Evolutionary conservation across 1,284 basidiomycete genomes (phyloP), one percentile per base, ranked within the genome.

Genomic region (Schizophyllum commune): DNA sequence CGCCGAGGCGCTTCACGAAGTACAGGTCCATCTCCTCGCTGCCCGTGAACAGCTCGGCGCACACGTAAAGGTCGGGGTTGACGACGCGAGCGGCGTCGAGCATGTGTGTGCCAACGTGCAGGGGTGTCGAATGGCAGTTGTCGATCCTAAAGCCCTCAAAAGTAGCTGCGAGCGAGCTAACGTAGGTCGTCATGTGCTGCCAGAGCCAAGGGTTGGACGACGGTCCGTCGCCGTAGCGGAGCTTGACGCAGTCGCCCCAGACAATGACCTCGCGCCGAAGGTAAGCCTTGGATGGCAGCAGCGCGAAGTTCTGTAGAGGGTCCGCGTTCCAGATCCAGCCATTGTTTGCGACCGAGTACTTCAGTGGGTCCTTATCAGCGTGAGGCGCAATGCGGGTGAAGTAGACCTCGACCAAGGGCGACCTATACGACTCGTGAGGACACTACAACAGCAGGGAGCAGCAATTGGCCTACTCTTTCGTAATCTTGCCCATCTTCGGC

Each of bases 241-340:
- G 84, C 74, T 99, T 99, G 70, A 98, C 96, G 71, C 96, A 98
- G 74, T 99, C 97, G 53, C 89, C 88, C 96, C 96, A 99, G 19
- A 90, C 93, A 67, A 99, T 98, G 57, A 99, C 93, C 74, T 98
- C 94, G 58, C 96, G 89, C 32, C 94, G 88, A 56, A 98, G 82
- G 73, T 99, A 99, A 1, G 95, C 91, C 72, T 96, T 96, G n/a
- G 96, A 98, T 0, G 92, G 90, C 57, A 85, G 84, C n/a, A 93
- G 84, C 8, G 96, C 96, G 76, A 99, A 99, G 77, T 98, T 97
- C 65, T 88, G 82, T 20, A 99, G 81, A 0, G 96, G 96, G 72
- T 99, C 89, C 1, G 96, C 96, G 62, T 91, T 81, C 96, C 96
- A 99, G 68, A 99, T 96, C 96, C 96, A 99, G 6, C 96, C 96